Evolutionary conservation across 2,329 filamentous ascomycete genomes (phyloP).

Genomic region (Lachnum nothofagi): DNA sequence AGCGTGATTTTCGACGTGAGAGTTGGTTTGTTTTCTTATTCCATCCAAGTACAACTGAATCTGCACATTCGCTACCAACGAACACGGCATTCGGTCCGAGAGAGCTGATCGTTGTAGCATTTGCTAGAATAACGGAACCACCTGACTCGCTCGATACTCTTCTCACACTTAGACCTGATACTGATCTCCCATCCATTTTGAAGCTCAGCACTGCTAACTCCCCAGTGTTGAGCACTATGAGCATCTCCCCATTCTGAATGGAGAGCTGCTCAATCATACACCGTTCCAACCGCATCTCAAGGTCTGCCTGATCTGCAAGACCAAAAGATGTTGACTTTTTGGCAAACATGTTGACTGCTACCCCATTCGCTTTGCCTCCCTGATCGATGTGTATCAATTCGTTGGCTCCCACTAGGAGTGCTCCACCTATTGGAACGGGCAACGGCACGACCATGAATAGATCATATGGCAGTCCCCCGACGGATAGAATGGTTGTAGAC

Average conservation of each 20-base stretch:
- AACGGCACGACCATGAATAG: conserved; percentile 77
- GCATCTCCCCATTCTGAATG: conserved; percentile 71
- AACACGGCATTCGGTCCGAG: conserved; percentile 70
- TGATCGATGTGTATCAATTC: conserved; percentile 94
- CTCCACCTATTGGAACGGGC: conserved; percentile 80
- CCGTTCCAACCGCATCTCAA: conserved; percentile 74
- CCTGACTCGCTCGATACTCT: conserved; percentile 58
- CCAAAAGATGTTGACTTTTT: conserved; percentile 77
- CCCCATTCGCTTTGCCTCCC: conserved; percentile 85
- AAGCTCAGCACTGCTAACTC: conserved; percentile 72
- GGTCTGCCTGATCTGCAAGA: conserved; percentile 77
- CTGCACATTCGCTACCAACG: conserved; percentile 75
- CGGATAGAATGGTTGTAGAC: conserved; percentile 86
- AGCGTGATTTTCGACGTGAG: conserved; percentile 58
- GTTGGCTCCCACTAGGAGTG: conserved; percentile 79
- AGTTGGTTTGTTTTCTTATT: conserved; percentile 57
- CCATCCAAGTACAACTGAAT: conserved; percentile 80
- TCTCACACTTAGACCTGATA: conserved; percentile 77
- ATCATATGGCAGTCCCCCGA: conserved; percentile 80
- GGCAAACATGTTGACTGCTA: conserved; percentile 88
- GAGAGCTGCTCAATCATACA: conserved; percentile 74
- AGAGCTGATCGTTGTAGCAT: conserved; percentile 64
- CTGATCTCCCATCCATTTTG: conserved; percentile 81
- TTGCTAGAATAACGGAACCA: conserved; percentile 55
- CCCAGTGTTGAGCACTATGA: conserved; percentile 76